Percentiles rank a stretch among this genome's conserved stretches.
Conservation (phyloP, 2,329 filamentous ascomycete species). For the Ceratocystis variospora region DNA sequence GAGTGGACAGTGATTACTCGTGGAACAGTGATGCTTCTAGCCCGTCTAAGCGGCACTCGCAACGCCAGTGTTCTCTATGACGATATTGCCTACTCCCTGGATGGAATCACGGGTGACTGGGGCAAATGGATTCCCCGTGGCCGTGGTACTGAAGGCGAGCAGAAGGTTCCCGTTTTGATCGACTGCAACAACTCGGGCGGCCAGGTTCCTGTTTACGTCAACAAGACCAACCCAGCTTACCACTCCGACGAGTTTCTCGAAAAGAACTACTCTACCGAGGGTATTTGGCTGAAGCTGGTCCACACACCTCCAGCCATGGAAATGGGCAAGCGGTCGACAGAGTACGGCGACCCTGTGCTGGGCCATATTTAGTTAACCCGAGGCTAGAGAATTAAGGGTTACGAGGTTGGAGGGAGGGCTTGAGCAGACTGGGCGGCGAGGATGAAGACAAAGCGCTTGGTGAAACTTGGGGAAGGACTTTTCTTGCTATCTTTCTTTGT, state of each 20-base stretch:
- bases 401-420: background rate
- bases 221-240: slow-evolving; percentile 14
- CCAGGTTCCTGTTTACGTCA: slow-evolving; percentile 16
- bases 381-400: background rate
- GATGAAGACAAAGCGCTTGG: background rate
- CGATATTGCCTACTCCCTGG: slow-evolving; percentile 18
- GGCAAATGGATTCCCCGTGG: slow-evolving; percentile 14
- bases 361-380: background rate
- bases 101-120: slow-evolving; percentile 16
- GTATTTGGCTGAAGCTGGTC: slow-evolving; percentile 16
- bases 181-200: slow-evolving; percentile 18
- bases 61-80: slow-evolving; percentile 18
- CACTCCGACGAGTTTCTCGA: slow-evolving; percentile 12
- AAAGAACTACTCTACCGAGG: slow-evolving; percentile 10
- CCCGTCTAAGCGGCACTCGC: slow-evolving; percentile 9
- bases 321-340: background rate
- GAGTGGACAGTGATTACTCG: slow-evolving; percentile 19
- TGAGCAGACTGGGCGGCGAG: background rate
- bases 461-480: background rate
- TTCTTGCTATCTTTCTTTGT: background rate
- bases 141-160: background rate
- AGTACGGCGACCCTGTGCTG: background rate
- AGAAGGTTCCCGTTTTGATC: slow-evolving; percentile 8
- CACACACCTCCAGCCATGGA: slow-evolving; percentile 1
- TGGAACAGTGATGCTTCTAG: slow-evolving; percentile 16